Base-by-base conservation (phyloP, 352 stramenopile genomes). In the Globisporangium okanoganense region DNA sequence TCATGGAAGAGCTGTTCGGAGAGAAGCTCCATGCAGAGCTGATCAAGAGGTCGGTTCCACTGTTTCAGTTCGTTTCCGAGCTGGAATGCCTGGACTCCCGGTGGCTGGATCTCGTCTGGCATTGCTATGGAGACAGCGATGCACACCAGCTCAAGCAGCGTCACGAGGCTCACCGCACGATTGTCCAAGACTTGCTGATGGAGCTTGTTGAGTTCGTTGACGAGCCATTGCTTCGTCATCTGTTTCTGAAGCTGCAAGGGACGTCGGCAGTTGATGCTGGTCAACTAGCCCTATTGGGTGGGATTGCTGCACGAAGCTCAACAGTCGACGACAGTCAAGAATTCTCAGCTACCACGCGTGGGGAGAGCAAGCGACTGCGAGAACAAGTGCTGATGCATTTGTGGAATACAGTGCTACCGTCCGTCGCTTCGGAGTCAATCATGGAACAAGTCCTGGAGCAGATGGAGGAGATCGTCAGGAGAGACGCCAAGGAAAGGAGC, bases 21-120 rank as follows among this genome's bases (percentile, higher is more conserved):
- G 73, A 82, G 16, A 85, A 75, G 24, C 82, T 87, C 35, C 84
- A 93, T 53, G 69, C 79, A 0, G 81, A 93, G 48, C 62, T 93
- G 6, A 66, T 93, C 50, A 91, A 91, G 48, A 67, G 84, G 6
- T 75, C 69, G 0, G 68, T 71, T 0, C 74, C 84, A 1, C 47
- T 93, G n/a, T 82, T 91, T 24, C 78, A 82, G 25, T 90, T 90
- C 47, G 68, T 64, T 6, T 71, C 67, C 5, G 66, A 73, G 31
- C 40, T 82, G 14, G 71, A 76, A 38, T 62, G 55, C 10, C 59
- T 87, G 5, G 52, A 68, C 0, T 59, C 59, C 0, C 52, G 64
- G 22, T 88, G 75, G 70, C 58, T 93, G 16, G 69, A 87, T 45
- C 61, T 78, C 1, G 65, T 90, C 1, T 90, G 81, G 79, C 61